These are phyloP conservation scores for Ceratobasidium theobromae DNA, from an alignment of 1,284 basidiomycete genomes.

Conservation along the genomic window DNA sequence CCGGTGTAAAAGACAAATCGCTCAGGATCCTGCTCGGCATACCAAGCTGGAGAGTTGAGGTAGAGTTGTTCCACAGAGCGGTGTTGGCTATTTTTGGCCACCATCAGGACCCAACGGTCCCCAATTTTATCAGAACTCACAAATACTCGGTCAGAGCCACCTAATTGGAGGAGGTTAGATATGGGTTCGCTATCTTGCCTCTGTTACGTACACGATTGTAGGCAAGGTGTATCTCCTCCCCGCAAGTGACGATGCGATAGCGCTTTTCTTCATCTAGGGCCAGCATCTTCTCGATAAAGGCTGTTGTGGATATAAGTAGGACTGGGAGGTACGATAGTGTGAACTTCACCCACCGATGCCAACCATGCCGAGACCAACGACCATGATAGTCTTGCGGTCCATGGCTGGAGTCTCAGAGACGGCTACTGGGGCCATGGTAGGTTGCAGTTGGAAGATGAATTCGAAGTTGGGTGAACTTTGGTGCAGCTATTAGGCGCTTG, in stretches of 20 bases:
- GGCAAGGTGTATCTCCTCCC: conserved; percentile 53
- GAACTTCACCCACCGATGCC: conserved; percentile 53
- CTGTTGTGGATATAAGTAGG: conserved; percentile 44
- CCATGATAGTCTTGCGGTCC: conserved; percentile 44
- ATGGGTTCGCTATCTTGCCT: not conserved
- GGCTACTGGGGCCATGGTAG: conserved; percentile 19
- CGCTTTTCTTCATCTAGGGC: conserved; percentile 53
- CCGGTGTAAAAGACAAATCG: conserved; percentile 56
- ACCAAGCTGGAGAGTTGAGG: conserved; percentile 64
- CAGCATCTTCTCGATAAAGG: conserved; percentile 68
- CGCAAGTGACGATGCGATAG: conserved; percentile 62
- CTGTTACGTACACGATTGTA: conserved; percentile 39
- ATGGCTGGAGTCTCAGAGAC: not conserved
- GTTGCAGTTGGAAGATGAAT: not conserved
- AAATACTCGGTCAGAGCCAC: conserved; percentile 31
- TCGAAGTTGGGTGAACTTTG: not conserved
- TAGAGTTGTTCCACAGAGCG: conserved; percentile 66
- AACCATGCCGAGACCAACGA: conserved; percentile 70
- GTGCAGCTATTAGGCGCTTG: not conserved
- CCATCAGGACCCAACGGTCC: not conserved
- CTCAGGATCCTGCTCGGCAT: conserved; percentile 56
- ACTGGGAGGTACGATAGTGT: conserved; percentile 36
- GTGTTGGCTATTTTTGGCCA: conserved; percentile 68
- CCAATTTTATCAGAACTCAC: conserved; percentile 26
- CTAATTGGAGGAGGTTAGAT: not conserved